Evolutionary conservation across 139 green algal species (phyloP), one percentile per base, ranked within the genome.

Genomic region (Ostreobium quekettii): DNA sequence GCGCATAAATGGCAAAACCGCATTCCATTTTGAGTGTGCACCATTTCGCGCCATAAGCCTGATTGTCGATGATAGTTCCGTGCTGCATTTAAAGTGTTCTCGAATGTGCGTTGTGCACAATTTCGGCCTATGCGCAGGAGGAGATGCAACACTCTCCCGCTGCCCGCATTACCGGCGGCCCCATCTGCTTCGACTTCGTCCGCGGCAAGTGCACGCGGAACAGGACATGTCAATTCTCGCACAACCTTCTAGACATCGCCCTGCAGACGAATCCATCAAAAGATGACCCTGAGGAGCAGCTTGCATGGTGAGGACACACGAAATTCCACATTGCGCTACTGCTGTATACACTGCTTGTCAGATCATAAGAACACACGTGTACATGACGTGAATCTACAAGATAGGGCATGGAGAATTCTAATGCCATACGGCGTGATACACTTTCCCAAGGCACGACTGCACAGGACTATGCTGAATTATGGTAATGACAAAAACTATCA

Each of bases 181-280:
- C 86, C 66, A 91, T 94, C 46, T 96, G 89, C 71, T 96, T 94
- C 70, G 89, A 96, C 71, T 96, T 90, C 71, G 75, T 93, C 29
- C 74, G 87, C 32, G 86, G 82, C 56, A 76, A 84, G 48, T 96
- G 89, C 79, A 76, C 80, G 22, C 79, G 89, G 0, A 87, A 87
- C 26, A 74, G 88, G n/a, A 72, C 92, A 35, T 96, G 89, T 76
- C 83, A 85, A 59, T 96, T 93, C 80, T 88, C 76, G 67, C 89
- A 96, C 57, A 86, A 96, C 62, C 65, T 94, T 2, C 80, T 78
- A 11, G 87, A 84, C 72, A 86, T 95, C 36, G 80, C 83, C n/a
- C n/a, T n/a, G n/a, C n/a, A n/a, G n/a, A n/a, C n/a, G n/a, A n/a
- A n/a, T n/a, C n/a, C n/a, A n/a, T n/a, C n/a, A n/a, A n/a, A n/a